Conservation (phyloP, 495 filamentous ascomycete species). For the Tuber microsphaerosporum region DNA sequence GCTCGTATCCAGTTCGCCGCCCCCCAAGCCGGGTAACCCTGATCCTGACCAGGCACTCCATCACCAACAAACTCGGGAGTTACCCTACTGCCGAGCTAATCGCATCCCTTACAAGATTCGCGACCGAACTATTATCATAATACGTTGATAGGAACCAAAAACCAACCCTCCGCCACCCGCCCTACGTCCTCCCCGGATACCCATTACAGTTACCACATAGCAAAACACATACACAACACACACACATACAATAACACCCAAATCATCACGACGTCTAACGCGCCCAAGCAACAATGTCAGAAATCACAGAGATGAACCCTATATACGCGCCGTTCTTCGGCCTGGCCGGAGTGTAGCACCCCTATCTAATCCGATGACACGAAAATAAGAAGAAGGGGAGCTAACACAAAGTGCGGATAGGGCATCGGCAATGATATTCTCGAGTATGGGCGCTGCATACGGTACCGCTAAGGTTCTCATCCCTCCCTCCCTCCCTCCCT, state of each 20-base stretch:
- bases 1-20: background rate
- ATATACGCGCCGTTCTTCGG: conserved; percentile 96
- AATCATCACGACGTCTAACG: conserved; percentile 14
- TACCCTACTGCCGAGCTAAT: background rate
- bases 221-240: conserved; percentile 11
- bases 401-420: conserved; percentile 54
- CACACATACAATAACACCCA: conserved; percentile 11
- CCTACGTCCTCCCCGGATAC: conserved; percentile 15
- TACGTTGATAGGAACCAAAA: background rate
- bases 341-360: conserved; percentile 61
- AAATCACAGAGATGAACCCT: conserved; percentile 56
- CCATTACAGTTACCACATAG: background rate
- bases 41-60: background rate
- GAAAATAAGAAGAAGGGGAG: background rate
- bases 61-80: background rate
- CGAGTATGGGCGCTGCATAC: conserved; percentile 81
- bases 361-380: background rate
- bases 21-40: background rate
- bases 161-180: background rate
- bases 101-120: background rate
- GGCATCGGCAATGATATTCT: conserved; percentile 76
- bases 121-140: background rate
- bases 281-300: conserved; percentile 22
- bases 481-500: too few species aligned
- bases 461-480: conserved; percentile 61